Percentiles rank a stretch among this genome's conserved stretches.
Conservation (phyloP, 495 filamentous ascomycete species). For the Pseudevernia furfuracea region DNA sequence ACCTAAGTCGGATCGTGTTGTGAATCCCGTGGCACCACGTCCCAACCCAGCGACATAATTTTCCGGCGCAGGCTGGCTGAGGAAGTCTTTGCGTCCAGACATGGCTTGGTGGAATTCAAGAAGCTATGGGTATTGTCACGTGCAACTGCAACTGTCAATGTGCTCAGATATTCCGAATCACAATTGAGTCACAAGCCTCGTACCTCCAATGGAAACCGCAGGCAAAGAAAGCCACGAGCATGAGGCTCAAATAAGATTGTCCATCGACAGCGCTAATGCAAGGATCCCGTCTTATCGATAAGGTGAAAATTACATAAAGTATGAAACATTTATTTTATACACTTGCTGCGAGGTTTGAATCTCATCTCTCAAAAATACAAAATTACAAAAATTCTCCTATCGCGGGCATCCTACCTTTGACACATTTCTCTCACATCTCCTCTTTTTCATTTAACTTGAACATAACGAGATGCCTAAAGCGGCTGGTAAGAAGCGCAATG, state of each 20-base stretch:
- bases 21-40: slow-evolving; percentile 96
- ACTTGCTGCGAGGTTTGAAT: not conserved
- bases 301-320: not conserved
- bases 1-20: slow-evolving; percentile 91
- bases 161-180: too few species aligned
- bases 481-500: slow-evolving; percentile 54
- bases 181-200: not conserved
- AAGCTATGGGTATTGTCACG: not conserved
- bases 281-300: slow-evolving; percentile 19
- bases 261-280: not conserved
- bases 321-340: too few species aligned
- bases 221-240: not conserved
- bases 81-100: slow-evolving; percentile 77
- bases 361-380: not conserved
- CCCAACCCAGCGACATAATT: slow-evolving; percentile 98
- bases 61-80: slow-evolving; percentile 84
- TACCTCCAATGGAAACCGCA: not conserved
- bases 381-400: not conserved
- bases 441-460: not conserved
- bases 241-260: slow-evolving; percentile 4
- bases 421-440: too few species aligned
- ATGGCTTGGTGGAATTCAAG: slow-evolving; percentile 2
- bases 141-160: not conserved
- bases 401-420: not conserved
- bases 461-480: slow-evolving; percentile 48